Percentiles rank a stretch among this genome's conserved stretches.
Conservation (phyloP, 805 yeast genomes). For the Scheffersomyces stipitis region DNA sequence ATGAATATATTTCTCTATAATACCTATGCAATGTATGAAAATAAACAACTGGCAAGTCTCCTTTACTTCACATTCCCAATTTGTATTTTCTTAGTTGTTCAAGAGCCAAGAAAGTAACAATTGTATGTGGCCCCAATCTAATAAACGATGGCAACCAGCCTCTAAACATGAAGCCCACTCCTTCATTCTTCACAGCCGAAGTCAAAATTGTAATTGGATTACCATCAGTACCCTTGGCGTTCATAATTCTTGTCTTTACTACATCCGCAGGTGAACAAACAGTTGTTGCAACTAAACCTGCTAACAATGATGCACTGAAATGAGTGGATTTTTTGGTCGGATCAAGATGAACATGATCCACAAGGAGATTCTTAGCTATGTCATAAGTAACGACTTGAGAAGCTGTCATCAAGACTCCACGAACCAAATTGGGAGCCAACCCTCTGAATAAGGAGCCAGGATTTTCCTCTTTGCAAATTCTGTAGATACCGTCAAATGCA, state of each 20-base stretch:
- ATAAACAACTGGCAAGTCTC: no score
- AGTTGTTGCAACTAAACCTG: conserved; percentile 88
- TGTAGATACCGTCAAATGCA: conserved; percentile 72
- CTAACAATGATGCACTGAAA: conserved; percentile 72
- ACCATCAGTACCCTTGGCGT: conserved; percentile 45
- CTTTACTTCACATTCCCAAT: conserved; percentile 47
- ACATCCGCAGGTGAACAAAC: conserved; percentile 93
- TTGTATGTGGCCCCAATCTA: conserved; percentile 81
- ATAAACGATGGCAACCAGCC: conserved; percentile 91
- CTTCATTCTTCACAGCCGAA: conserved; percentile 64
- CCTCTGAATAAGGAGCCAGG: conserved; percentile 64
- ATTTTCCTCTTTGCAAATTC: conserved; percentile 64
- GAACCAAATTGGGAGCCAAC: conserved; percentile 68
- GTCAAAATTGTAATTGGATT: conserved; percentile 52
- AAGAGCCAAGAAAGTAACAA: conserved; percentile 64
- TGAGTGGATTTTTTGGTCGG: conserved; percentile 68
- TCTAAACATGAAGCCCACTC: conserved; percentile 77
- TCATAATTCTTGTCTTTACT: conserved; percentile 85
- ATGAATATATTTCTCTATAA: no score
- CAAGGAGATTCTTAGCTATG: conserved; percentile 62
- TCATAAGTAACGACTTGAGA: conserved; percentile 89
- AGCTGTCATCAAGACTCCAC: conserved; percentile 88
- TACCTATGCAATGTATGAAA: no score
- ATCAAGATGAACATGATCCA: conserved; percentile 49
- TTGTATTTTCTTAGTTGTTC: conserved; percentile 60